Evolutionary conservation across 352 stramenopile genomes (phyloP).

Genomic region (Phytophthora sp.): DNA sequence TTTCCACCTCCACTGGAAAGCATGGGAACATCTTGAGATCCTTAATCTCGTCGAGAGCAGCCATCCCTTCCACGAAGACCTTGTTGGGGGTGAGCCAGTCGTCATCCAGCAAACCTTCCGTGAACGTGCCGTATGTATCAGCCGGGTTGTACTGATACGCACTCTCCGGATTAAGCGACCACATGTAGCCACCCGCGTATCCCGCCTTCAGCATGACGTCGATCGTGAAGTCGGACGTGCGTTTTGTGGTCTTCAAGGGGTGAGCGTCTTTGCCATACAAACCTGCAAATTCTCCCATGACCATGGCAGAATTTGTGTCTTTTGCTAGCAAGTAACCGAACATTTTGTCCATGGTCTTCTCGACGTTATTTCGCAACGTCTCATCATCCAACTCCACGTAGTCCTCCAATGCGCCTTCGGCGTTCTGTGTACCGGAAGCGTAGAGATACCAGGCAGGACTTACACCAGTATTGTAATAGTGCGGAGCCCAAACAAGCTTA

Average conservation of each 20-base stretch:
- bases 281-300: conserved; percentile 74
- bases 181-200: conserved; percentile 80
- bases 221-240: conserved; percentile 73
- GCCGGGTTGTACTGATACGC: conserved; percentile 80
- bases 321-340: conserved; percentile 61
- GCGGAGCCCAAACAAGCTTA: conserved; percentile 76
- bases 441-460: conserved; percentile 73
- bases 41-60: conserved; percentile 54
- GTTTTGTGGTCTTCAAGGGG: conserved; percentile 59
- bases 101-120: conserved; percentile 65
- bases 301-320: conserved; percentile 54
- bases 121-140: conserved; percentile 66
- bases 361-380: conserved; percentile 58
- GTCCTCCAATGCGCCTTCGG: conserved; percentile 30
- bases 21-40: conserved; percentile 76
- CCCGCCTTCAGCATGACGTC: conserved; percentile 58
- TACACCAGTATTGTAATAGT: conserved; percentile 82
- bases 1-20: conserved; percentile 39
- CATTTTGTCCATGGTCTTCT: conserved; percentile 73
- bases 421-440: conserved; percentile 42
- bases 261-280: conserved; percentile 68
- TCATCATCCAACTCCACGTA: conserved; percentile 65
- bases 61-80: conserved; percentile 64
- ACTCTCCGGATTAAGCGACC: conserved; percentile 79
- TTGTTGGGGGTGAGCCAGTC: conserved; percentile 77